Evolutionary conservation across 2,329 filamentous ascomycete species (phyloP), one percentile per base, ranked within the genome.

Genomic region (Phialophora tarda): DNA sequence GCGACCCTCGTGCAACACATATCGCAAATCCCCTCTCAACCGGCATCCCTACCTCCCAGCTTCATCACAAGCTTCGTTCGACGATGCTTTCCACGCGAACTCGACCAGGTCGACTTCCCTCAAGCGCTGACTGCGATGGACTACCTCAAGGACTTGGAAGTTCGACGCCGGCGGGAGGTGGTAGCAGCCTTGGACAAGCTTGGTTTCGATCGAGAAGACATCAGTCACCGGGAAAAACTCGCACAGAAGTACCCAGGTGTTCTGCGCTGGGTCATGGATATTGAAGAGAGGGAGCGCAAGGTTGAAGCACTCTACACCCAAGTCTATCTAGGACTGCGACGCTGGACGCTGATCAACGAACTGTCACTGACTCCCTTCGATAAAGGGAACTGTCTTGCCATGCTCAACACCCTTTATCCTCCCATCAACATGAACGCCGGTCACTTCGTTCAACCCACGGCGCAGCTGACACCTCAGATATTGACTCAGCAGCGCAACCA

Each of bases 401-500:
- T 90, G 83, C 83, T 90, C 59, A 90, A 90, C 77, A 89, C 87
- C 10, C 79, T 90, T 32, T 86, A 89, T 69, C 88, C 88, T 7
- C 86, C 88, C 1, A 80, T 84, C 50, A 64, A 48, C 32, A 47
- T 70, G 23, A 63, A 64, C 21, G 79, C 80, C 51, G 75, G 77
- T 12, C 75, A 77, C 24, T 76, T 77, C 54, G 71, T 72, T 17
- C 79, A 80, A 51, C 85, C 84, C 4, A 86, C 85, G 10, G 77
- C 81, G 30, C 81, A 84, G 59, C 75, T 89, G 65, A 85, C 82
- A 8, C 75, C 78, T 3, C 75, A 81, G 28, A 80, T 84, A 6
- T 78, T 90, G 62, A 81, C 82, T 64, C 78, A 79, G 12, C 86
- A 89, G 72, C 84, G 88, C n/a, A 82, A 85, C 34, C 81, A 80